Conservation (phyloP, 345 rosid species). For the Heritiera fomes region DNA sequence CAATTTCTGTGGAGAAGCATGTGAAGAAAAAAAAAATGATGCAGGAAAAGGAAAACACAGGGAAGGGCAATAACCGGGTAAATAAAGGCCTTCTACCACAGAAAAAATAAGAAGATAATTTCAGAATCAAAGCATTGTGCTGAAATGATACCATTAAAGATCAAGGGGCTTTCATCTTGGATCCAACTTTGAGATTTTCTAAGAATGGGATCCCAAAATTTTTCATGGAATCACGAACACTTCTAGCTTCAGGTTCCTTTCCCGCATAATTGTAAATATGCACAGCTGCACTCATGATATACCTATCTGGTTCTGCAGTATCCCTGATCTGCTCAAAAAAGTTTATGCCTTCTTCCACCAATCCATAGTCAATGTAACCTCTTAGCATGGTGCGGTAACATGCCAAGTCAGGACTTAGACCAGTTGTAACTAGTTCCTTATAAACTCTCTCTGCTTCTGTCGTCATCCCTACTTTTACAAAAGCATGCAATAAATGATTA, state of each 20-base stretch:
- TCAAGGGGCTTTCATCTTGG: constrained; percentile 20
- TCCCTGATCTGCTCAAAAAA: constrained; percentile 53
- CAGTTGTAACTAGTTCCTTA: constrained; percentile 35
- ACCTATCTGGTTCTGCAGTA: constrained; percentile 45
- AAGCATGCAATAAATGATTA: constrained; percentile 52
- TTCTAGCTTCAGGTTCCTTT: constrained; percentile 41
- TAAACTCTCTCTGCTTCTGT: constrained; percentile 62
- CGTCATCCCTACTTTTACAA: constrained; percentile 55
- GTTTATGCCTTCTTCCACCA: constrained; percentile 50
- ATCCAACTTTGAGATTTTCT: constrained; percentile 39
- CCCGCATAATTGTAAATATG: constrained; percentile 56
- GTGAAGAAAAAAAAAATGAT: background rate
- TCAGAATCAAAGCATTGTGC: background rate
- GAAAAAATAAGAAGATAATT: background rate
- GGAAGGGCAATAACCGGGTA: constrained; percentile 2
- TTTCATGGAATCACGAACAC: constrained; percentile 36
- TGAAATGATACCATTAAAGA: background rate
- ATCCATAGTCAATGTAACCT: constrained; percentile 61
- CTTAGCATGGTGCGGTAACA: constrained; percentile 57
- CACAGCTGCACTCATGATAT: constrained; percentile 54
- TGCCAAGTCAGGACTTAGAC: constrained; percentile 50
- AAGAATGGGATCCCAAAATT: constrained; percentile 33
- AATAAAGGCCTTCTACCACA: background rate
- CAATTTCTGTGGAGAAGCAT: background rate
- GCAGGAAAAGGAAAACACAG: background rate